Base-by-base conservation (phyloP, 2,329 filamentous ascomycete species). In the Cladosporium sp. region DNA sequence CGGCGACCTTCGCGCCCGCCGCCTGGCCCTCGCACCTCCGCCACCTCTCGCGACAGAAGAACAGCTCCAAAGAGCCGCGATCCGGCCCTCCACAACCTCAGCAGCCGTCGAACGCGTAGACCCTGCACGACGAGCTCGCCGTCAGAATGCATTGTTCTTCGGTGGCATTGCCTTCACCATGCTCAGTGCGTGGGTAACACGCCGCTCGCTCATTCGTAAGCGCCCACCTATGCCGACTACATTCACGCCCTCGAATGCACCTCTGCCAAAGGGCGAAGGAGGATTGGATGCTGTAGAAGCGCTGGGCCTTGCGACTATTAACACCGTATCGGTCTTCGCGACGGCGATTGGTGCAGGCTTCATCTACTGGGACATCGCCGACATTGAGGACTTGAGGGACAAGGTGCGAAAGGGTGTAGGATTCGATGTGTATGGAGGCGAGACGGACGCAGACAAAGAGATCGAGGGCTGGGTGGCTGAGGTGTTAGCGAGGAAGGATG, bases 291-390 rank as follows among this genome's bases (percentile, higher is more conserved):
- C 94, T 0, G 79, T 90, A 36, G 91, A 96, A 78, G 94, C 94
- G 0, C 82, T 99, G 25, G 91, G 89, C 58, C 82, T 97, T 39
- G 95, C 94, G 0, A 97, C 93, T 0, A 84, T 97, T 71, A 97
- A 97, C 72, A 91, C 95, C 14, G 74, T 88, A 34, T 91, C 89
- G 71, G 86, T 95, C 58, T 89, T 85, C 0, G 87, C 97, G 76
- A 87, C 96, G 84, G 79, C 85, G 10, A 84, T 86, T 0, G 95
- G 94, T 3, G 92, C 90, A 0, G 77, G 89, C 13, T 82, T 91
- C 67, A 96, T 90, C 84, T 88, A 87, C 0, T 86, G 95, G 67
- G 90, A 97, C 76, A 86, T 98, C 39, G 79, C 77, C 30, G 79
- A 79, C 34, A 43, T 82, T 43, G 77, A 77, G 63, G 82, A 84